Percentiles rank a stretch among this genome's conserved stretches.
Conservation (phyloP, 1,284 basidiomycete genomes). For the Pascua sp. region DNA sequence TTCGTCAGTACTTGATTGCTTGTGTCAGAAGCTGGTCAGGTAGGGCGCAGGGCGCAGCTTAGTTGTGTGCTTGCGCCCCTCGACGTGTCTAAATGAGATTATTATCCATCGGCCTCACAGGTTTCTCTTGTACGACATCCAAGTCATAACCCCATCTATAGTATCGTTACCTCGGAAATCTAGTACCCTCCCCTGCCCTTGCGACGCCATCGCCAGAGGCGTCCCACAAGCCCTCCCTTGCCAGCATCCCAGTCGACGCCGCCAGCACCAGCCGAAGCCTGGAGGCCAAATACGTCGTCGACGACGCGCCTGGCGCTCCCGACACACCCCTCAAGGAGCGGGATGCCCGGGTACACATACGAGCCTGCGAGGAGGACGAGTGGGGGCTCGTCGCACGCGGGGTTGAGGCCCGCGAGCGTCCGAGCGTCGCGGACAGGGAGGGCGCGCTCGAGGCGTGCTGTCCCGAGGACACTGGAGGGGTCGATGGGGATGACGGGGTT, state of each 20-base stretch:
- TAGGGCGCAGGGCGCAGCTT: too few relatives aligned
- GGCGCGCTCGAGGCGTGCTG: constrained; percentile 59
- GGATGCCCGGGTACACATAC: constrained; percentile 50
- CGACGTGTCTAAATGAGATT: too few relatives aligned
- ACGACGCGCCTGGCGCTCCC: constrained; percentile 41
- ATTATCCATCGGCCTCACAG: too few relatives aligned
- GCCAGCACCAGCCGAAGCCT: neutral
- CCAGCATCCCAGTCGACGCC: constrained; percentile 36
- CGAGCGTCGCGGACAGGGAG: constrained; percentile 28
- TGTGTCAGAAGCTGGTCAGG: too few relatives aligned
- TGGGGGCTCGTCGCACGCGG: neutral
- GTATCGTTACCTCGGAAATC: neutral
- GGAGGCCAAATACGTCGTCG: constrained; percentile 18
- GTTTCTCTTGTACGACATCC: too few relatives aligned
- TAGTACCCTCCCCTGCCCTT: constrained; percentile 1
- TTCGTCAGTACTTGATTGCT: too few relatives aligned
- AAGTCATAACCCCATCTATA: too few relatives aligned
- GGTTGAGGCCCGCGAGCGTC: constrained; percentile 17
- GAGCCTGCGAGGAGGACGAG: constrained; percentile 44
- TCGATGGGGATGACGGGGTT: constrained; percentile 62
- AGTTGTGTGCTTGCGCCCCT: too few relatives aligned
- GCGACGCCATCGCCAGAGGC: constrained; percentile 35
- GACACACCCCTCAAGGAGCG: constrained; percentile 50
- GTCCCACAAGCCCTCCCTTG: constrained; percentile 22
- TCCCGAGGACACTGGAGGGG: constrained; percentile 56